Base-by-base conservation (phyloP, 2,329 filamentous ascomycete species). In the Fusarium burgessii region DNA sequence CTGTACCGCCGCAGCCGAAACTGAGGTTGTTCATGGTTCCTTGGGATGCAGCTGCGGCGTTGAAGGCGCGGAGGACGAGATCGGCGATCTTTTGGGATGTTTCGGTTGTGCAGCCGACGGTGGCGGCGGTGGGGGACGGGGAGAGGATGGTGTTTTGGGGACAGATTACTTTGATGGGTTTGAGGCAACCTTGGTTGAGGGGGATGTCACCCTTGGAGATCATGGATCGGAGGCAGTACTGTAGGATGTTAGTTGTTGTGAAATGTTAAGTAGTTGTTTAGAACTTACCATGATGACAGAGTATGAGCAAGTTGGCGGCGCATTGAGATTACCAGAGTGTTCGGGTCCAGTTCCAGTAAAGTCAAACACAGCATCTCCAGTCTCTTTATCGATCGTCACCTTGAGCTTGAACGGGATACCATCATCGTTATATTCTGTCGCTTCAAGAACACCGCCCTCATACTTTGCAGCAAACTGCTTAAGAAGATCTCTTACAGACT, bases 351-450 rank as follows among this genome's bases (percentile, higher is more conserved):
- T 79, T 2, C 78, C 78, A 0, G 74, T 74, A 7, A 79, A 80
- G 60, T 80, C 78, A 76, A 96, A 97, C 0, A 92, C 82, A 0
- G 93, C 93, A 67, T 93, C 91, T 18, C 93, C 93, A 43, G 92
- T 90, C 0, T 90, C 85, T 0, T 88, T 87, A 75, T 95, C 89
- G 70, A 97, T 96, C 2, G 89, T 91, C 14, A 97, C 87, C 67
- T 90, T 91, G 10, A 97, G 86, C 55, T 87, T 85, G 75, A 97
- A 95, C 0, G 93, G 92, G 13, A 88, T 92, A 29, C 93, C 93
- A 74, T 97, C 93, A 74, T 97, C 94, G 90, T 96, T 95, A 81
- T 90, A 93, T 75, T 97, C 93, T 3, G 91, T 84, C 0, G 94
- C 92, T 11, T 88, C 87, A 1, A 97, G 86, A n/a, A 92, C 89